Evolutionary conservation across 192 early-diverging fungal species (phyloP), one percentile per base, ranked within the genome.

Genomic region (Coemansia sp.): DNA sequence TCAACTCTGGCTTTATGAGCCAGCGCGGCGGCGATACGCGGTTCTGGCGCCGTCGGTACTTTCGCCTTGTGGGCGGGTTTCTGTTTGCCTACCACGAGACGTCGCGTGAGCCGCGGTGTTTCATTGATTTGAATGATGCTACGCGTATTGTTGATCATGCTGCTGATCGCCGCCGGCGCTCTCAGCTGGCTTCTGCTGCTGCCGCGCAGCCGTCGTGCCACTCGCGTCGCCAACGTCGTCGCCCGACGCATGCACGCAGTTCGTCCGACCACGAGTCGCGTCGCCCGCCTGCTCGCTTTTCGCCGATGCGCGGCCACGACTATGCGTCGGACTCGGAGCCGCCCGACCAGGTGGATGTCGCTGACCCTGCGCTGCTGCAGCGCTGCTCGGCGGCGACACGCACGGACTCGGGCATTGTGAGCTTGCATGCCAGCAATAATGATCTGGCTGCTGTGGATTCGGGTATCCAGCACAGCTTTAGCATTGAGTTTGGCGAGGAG

Each of bases 21-120:
- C 81, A 83, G 76, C 67, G 84, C 6, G 84, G 84, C 51, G 76
- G 81, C 41, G 84, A 82, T n/a, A 79, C 73, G 32, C 70, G 77
- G 11, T 85, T 85, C 71, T 85, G 84, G 84, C 84, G 84, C 1
- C 79, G 84, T 11, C 76, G 84, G 27, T 83, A 83, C 58, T 85
- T 83, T 54, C 61, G 76, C 27, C 77, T 82, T 19, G 77, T 80
- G 15, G 84, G 84, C 54, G 76, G 80, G 1, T 83, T 79, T 51
- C 60, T 85, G 53, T 75, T 85, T 62, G 84, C 84, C 0, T 85
- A 79, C 71, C 84, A 85, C 25, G 84, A 85, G 69, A 77, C 79
- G 35, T 70, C 79, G 38, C 68, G 66, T 25, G 74, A 75, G 56
- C 79, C 84, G 35, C 63, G 76, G 4, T 73, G 76, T 63, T 79